Conservation (phyloP, 1,139 yeast species). For the Diutina pseudorugosa region DNA sequence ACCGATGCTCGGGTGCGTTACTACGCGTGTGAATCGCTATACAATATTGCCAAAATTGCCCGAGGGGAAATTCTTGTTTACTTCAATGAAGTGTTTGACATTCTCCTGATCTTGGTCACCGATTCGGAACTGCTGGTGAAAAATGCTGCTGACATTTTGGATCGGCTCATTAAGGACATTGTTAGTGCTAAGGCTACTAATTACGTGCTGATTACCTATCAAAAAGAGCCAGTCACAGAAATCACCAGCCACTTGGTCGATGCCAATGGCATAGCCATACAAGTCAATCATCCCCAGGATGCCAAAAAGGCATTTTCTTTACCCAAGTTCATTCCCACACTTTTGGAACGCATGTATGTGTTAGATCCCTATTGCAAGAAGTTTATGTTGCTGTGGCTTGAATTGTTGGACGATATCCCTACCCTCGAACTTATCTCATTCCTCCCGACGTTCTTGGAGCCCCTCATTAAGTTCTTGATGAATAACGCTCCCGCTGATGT, state of each 20-base stretch:
- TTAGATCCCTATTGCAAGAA: slow-evolving; percentile 88
- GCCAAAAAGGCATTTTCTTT: slow-evolving; percentile 70
- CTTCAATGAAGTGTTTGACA: slow-evolving; percentile 92
- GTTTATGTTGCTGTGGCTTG: slow-evolving; percentile 88
- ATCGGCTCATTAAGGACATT: slow-evolving; percentile 83
- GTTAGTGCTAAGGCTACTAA: slow-evolving; percentile 92
- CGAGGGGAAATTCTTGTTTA: slow-evolving; percentile 86
- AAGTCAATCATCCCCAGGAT: slow-evolving; percentile 50
- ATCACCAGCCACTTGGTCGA: slow-evolving; percentile 5
- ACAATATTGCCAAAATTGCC: slow-evolving; percentile 94
- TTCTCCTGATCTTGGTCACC: slow-evolving; percentile 78
- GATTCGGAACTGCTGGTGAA: slow-evolving; percentile 88
- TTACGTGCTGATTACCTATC: slow-evolving; percentile 70
- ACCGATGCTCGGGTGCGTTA: slow-evolving; percentile 94
- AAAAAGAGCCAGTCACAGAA: slow-evolving; percentile 7
- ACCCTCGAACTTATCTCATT: slow-evolving; percentile 80
- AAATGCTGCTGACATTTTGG: slow-evolving; percentile 91
- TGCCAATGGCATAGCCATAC: slow-evolving; percentile 41
- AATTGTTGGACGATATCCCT: slow-evolving; percentile 83
- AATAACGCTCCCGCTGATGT: slow-evolving; percentile 85
- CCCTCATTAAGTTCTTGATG: slow-evolving; percentile 60
- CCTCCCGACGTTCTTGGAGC: slow-evolving; percentile 82
- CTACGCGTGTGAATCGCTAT: slow-evolving; percentile 92
- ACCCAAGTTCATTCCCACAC: slow-evolving; percentile 78
- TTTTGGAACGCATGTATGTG: slow-evolving; percentile 84